These are phyloP conservation scores for Boletus mariae DNA, from an alignment of 1,284 basidiomycete genomes.

Conservation along the genomic window DNA sequence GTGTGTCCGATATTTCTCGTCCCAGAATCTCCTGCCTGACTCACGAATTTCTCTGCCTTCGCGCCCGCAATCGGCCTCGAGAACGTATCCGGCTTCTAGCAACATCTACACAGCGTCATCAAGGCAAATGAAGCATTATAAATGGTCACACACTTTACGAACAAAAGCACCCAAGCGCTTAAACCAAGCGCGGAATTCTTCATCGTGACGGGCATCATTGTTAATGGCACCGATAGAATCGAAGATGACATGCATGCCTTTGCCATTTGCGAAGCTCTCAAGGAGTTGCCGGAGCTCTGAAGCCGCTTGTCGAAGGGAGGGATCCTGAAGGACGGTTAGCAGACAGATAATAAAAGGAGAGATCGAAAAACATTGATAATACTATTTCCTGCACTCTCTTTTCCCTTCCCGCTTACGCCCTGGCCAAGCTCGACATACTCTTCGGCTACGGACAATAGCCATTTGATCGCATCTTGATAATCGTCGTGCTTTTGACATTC, in stretches of 20 bases:
- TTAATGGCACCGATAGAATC: constrained; percentile 74
- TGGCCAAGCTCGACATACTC: constrained; percentile 74
- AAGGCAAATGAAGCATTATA: neutral
- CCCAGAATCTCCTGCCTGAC: constrained; percentile 73
- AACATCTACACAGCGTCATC: constrained; percentile 46
- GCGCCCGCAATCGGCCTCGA: constrained; percentile 71
- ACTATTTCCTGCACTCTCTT: constrained; percentile 31
- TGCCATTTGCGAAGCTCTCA: constrained; percentile 87
- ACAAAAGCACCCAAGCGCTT: constrained; percentile 59
- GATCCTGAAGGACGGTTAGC: constrained; percentile 40
- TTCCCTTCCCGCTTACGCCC: constrained; percentile 42
- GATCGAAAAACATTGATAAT: constrained; percentile 24
- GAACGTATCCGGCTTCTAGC: constrained; percentile 85
- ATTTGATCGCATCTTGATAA: constrained; percentile 80
- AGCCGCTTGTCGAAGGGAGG: constrained; percentile 54
- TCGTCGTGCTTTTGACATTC: constrained; percentile 93
- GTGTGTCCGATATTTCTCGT: constrained; percentile 81
- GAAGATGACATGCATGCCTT: constrained; percentile 64
- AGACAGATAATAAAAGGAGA: neutral
- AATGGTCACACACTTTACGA: constrained; percentile 49
- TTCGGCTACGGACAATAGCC: constrained; percentile 71
- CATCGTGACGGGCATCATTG: constrained; percentile 73
- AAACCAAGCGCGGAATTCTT: constrained; percentile 80
- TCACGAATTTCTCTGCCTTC: constrained; percentile 65
- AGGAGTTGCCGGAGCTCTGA: constrained; percentile 75